Evolutionary conservation across 2,329 filamentous ascomycete genomes (phyloP).

Genomic region (Gaeumannomyces sp.): DNA sequence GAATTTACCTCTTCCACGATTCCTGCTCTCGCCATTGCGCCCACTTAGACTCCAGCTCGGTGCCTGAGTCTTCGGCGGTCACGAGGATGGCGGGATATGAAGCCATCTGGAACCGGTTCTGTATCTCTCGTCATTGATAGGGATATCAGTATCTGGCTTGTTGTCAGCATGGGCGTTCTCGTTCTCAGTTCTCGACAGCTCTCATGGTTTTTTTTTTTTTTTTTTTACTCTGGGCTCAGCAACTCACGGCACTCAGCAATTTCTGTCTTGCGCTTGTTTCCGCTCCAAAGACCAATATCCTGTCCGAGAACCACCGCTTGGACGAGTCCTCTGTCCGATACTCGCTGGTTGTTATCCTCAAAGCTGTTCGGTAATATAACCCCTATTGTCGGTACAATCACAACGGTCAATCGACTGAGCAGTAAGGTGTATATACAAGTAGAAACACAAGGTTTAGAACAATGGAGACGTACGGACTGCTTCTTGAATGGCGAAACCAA

Average conservation of each 20-base stretch:
- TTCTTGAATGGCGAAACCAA: conserved; percentile 51
- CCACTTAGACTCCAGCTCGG: conserved; percentile 59
- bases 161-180: no score
- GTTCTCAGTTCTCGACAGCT: not conserved
- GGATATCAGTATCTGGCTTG: conserved; percentile 16
- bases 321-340: conserved; percentile 40
- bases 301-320: conserved; percentile 43
- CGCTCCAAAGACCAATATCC: conserved; percentile 48
- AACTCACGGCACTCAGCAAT: conserved; percentile 46
- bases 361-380: conserved; percentile 30
- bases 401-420: not conserved
- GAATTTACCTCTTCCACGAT: conserved; percentile 53
- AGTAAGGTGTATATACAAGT: not conserved
- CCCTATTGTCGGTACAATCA: conserved; percentile 16
- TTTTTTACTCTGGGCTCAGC: not conserved
- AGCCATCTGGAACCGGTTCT: conserved; percentile 52
- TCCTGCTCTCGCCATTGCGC: conserved; percentile 57
- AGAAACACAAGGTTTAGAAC: not conserved
- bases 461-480: conserved; percentile 35
- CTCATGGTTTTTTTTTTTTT: not conserved
- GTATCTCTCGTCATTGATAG: conserved; percentile 45
- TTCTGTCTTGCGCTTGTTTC: conserved; percentile 49
- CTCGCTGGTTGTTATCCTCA: conserved; percentile 41
- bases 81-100: conserved; percentile 46
- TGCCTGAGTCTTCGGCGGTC: conserved; percentile 46